Evolutionary conservation across 495 filamentous ascomycete species (phyloP).

Genomic region (Annulohypoxylon maeteangense): DNA sequence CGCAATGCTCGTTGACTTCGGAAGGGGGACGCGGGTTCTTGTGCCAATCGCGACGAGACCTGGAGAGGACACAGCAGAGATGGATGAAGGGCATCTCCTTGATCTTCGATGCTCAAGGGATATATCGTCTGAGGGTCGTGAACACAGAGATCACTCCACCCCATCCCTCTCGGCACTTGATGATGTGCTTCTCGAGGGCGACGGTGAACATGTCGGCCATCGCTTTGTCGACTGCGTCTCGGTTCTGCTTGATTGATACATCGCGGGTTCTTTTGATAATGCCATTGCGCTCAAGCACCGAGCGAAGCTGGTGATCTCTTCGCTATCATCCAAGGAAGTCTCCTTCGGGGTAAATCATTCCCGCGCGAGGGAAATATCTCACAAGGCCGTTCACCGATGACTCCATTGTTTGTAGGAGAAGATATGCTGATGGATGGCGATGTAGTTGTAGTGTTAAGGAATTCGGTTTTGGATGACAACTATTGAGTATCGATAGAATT

Average conservation of each 20-base stretch:
- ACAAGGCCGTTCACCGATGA: too few relatives aligned
- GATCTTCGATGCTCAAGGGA: not conserved
- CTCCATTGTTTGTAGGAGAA: too few relatives aligned
- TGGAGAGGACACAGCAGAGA: not conserved
- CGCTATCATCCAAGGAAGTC: not conserved
- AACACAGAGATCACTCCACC: not conserved
- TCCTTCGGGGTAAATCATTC: constrained; percentile 5
- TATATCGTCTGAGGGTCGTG: not conserved
- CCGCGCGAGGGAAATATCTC: constrained; percentile 4
- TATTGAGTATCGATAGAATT: too few relatives aligned
- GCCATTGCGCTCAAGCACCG: not conserved
- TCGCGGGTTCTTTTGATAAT: not conserved
- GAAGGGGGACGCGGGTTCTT: not conserved
- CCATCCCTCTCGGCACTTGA: not conserved
- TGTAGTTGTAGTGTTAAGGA: too few relatives aligned
- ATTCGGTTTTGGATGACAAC: too few relatives aligned
- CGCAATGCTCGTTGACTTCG: constrained; percentile 1
- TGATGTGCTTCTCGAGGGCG: not conserved
- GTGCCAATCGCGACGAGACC: constrained; percentile 11
- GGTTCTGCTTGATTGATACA: not conserved
- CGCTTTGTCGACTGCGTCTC: not conserved
- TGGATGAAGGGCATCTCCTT: not conserved
- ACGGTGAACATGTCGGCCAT: not conserved
- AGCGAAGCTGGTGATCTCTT: not conserved
- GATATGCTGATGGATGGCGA: too few relatives aligned